These are phyloP conservation scores for Primulina eburnea DNA, from an alignment of 257 asterid genomes.

Conservation along the genomic window DNA sequence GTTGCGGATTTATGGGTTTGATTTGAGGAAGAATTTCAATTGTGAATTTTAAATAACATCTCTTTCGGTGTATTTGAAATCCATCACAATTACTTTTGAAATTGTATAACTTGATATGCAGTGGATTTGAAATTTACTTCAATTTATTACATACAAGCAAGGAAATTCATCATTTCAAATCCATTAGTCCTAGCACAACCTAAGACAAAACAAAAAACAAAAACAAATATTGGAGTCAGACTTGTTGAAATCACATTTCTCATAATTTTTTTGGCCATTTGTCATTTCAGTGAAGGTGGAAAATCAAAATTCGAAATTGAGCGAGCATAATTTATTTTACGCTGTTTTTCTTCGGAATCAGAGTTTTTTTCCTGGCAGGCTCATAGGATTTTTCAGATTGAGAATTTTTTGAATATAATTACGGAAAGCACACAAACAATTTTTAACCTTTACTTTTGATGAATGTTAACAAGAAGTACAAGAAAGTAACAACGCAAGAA, in stretches of 20 bases:
- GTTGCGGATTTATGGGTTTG: too few species aligned
- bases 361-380: neutral
- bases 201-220: too few species aligned
- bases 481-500: slow-evolving; percentile 16
- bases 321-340: neutral
- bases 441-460: neutral
- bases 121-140: too few species aligned
- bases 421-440: neutral
- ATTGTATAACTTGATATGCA: too few species aligned
- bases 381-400: slow-evolving; percentile 6
- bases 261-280: neutral
- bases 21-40: too few species aligned
- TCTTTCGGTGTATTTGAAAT: too few species aligned
- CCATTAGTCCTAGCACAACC: too few species aligned
- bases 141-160: too few species aligned
- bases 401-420: slow-evolving; percentile 13
- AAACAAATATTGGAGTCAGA: neutral
- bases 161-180: too few species aligned
- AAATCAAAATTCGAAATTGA: neutral
- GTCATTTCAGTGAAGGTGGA: neutral
- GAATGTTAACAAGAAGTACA: slow-evolving; percentile 14
- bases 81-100: too few species aligned
- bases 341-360: neutral
- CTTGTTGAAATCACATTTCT: slow-evolving; percentile 12
- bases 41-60: too few species aligned